These are phyloP conservation scores for Acacia acuminata DNA, from an alignment of 306 rosid species.

Conservation along the genomic window DNA sequence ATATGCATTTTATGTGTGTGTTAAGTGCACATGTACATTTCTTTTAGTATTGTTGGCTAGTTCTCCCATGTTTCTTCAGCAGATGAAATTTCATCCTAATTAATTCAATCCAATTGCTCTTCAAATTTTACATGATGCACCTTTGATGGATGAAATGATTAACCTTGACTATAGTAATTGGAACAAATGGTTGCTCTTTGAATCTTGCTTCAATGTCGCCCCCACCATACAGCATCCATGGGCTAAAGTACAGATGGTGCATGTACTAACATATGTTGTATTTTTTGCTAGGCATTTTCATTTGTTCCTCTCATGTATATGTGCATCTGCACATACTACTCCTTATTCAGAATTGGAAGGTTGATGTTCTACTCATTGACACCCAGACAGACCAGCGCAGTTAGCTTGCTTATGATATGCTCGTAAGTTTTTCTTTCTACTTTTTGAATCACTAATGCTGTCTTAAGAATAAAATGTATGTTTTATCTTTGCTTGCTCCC, in stretches of 20 bases:
- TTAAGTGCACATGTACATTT: constrained; percentile 4
- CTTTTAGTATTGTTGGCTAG: background rate
- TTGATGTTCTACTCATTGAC: constrained; percentile 91
- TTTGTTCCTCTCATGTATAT: constrained; percentile 95
- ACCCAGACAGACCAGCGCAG: constrained; percentile 96
- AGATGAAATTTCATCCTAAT: background rate
- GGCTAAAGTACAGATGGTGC: background rate
- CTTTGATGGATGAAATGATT: background rate
- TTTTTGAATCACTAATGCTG: constrained; percentile 17
- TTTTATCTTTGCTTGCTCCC: constrained; percentile 34
- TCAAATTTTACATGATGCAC: background rate
- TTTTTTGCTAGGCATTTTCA: constrained; percentile 71
- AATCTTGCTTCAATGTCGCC: background rate
- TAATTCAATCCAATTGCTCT: constrained; percentile 16
- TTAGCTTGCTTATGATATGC: constrained; percentile 98
- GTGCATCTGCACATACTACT: constrained; percentile 98
- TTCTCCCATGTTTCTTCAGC: background rate
- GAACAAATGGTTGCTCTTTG: background rate
- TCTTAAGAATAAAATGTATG: constrained; percentile 12
- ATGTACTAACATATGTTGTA: constrained; percentile 30
- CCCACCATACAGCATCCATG: background rate
- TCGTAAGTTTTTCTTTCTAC: constrained; percentile 64
- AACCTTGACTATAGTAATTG: background rate
- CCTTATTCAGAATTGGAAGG: constrained; percentile 90
- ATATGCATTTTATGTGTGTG: background rate